Percentiles rank a stretch among this genome's conserved stretches.
Conservation (phyloP, 176 grass and related monocot species). For the Oryza meridionalis region DNA sequence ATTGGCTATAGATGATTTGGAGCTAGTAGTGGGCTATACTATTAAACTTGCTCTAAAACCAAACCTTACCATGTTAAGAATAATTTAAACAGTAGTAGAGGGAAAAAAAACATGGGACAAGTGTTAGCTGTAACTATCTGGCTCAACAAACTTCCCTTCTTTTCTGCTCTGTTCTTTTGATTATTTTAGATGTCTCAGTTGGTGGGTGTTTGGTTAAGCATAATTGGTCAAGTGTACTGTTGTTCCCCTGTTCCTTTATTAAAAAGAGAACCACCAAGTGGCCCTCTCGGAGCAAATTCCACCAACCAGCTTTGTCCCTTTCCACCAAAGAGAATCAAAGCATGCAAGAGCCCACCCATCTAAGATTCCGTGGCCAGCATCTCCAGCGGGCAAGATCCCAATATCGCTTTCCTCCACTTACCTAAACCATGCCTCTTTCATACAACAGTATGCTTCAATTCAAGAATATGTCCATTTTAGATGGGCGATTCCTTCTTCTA, state of each 20-base stretch:
- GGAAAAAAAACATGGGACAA: not conserved
- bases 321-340: slow-evolving; percentile 48
- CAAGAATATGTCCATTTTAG: slow-evolving; percentile 30
- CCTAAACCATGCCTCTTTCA: slow-evolving; percentile 26
- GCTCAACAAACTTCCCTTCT: slow-evolving; percentile 40
- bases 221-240: slow-evolving; percentile 38
- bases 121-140: slow-evolving; percentile 15
- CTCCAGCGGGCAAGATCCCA: slow-evolving; percentile 44
- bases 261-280: slow-evolving; percentile 45
- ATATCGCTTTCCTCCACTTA: slow-evolving; percentile 22
- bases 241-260: slow-evolving; percentile 37
- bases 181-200: slow-evolving; percentile 38
- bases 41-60: no score
- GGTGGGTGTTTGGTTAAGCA: slow-evolving; percentile 53
- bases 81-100: slow-evolving; percentile 19
- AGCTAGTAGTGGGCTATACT: no score
- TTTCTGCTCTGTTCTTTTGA: slow-evolving; percentile 23
- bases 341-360: slow-evolving; percentile 40
- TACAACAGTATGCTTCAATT: slow-evolving; percentile 26
- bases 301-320: slow-evolving; percentile 46
- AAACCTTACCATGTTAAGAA: not conserved
- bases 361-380: slow-evolving; percentile 52
- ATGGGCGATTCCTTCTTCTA: slow-evolving; percentile 4
- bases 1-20: no score
- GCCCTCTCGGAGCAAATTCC: slow-evolving; percentile 42